phyloP scores from a whole-genome alignment of 139 green algal species.

The Chlamydomonas asymmetrica region DNA sequence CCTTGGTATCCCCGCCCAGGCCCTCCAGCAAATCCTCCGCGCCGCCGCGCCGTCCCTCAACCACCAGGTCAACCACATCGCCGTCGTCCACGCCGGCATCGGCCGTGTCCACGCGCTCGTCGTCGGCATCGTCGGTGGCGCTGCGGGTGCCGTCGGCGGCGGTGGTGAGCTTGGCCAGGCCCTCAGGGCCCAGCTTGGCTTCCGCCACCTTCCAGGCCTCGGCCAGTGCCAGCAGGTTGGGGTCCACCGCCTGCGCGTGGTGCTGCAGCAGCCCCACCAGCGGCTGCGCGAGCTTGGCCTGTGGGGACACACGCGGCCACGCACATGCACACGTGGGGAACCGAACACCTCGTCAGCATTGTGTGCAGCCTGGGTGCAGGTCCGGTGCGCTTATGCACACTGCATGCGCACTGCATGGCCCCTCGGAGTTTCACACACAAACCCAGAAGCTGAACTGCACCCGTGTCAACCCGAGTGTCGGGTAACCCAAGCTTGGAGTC shows the following conservation, averaged over 20 bases:
- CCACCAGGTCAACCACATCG: neutral
- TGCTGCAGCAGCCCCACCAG: constrained; percentile 69
- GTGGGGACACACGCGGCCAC: too few relatives aligned
- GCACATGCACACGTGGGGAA: neutral
- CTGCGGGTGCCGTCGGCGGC: neutral
- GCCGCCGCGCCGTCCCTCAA: too few relatives aligned
- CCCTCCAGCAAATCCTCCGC: constrained; percentile 44
- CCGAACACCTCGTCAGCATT: too few relatives aligned
- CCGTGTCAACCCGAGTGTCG: too few relatives aligned
- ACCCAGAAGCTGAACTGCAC: too few relatives aligned
- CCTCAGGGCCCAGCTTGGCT: constrained; percentile 31
- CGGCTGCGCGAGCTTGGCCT: constrained; percentile 61
- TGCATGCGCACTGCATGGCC: too few relatives aligned
- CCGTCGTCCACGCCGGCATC: constrained; percentile 3
- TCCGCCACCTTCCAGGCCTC: constrained; percentile 59
- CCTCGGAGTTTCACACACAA: too few relatives aligned
- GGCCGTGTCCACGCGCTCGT: constrained; percentile 5
- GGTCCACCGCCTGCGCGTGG: constrained; percentile 74
- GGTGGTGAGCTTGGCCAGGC: neutral
- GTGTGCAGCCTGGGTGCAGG: too few relatives aligned
- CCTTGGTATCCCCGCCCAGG: too few relatives aligned
- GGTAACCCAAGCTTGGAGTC: too few relatives aligned
- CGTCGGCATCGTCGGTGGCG: neutral
- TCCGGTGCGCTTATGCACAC: too few relatives aligned
- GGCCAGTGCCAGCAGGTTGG: constrained; percentile 75